Percentiles rank a stretch among this genome's conserved stretches.
Evolutionary conservation across 495 filamentous ascomycete genomes (phyloP).

Genomic region (Penicillium desertorum): DNA sequence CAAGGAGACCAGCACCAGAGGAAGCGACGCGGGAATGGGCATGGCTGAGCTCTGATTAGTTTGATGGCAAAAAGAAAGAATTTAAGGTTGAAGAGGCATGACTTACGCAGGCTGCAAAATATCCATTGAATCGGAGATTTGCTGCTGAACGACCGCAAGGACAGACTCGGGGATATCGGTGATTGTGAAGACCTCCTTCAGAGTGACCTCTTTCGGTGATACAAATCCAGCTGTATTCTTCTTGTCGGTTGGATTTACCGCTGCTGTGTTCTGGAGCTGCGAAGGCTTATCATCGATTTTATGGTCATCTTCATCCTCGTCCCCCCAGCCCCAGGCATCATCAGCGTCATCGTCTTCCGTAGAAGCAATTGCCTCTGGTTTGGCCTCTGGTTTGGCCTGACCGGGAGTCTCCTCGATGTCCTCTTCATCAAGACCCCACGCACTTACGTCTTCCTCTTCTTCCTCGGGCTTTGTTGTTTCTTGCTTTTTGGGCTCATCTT

Average conservation of each 20-base stretch:
- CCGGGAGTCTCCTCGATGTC: conserved; percentile 40
- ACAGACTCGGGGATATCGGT: conserved; percentile 81
- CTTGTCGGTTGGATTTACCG: conserved; percentile 20
- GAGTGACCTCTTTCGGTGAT: conserved; percentile 60
- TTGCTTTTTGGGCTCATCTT: conserved; percentile 37
- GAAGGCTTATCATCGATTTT: conserved; percentile 8
- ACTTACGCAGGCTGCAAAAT: conserved; percentile 58
- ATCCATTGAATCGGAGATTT: conserved; percentile 67
- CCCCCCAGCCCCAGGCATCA: conserved; percentile 75
- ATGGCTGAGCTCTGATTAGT: conserved; percentile 38
- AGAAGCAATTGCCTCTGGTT: conserved; percentile 18
- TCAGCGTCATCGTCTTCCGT: conserved; percentile 46
- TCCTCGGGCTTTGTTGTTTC: conserved; percentile 27
- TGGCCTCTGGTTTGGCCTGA: conserved; percentile 23
- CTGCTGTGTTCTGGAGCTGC: conserved; percentile 19
- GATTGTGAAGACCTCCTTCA: conserved; percentile 84
- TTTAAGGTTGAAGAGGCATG: neutral
- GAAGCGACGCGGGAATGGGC: conserved; percentile 59
- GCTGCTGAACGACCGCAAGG: conserved; percentile 64
- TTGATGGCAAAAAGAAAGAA: conserved; percentile 9
- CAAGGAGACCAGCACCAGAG: conserved; percentile 72
- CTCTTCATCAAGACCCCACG: conserved; percentile 63
- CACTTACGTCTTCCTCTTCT: conserved; percentile 64
- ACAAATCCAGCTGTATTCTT: conserved; percentile 16
- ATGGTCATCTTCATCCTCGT: conserved; percentile 51